phyloP scores from a whole-genome alignment of 345 rosid species.

The Dipteronia sinensis region DNA sequence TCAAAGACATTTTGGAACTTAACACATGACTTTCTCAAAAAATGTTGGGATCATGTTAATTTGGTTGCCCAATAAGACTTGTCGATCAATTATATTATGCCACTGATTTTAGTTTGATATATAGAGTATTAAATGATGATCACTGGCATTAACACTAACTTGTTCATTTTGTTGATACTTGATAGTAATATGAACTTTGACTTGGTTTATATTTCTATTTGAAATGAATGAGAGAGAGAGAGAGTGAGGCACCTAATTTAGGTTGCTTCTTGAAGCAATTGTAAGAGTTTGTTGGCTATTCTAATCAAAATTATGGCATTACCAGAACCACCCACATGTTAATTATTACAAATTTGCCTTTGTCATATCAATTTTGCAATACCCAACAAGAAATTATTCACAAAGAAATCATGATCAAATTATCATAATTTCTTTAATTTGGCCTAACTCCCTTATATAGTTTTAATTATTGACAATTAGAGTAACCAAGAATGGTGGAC shows the following conservation, averaged over 20 bases:
- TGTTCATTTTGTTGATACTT: neutral
- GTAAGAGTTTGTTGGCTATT: constrained; percentile 12
- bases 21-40: neutral
- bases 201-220: neutral
- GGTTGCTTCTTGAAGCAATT: constrained; percentile 26
- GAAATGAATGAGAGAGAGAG: constrained; percentile 1
- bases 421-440: neutral
- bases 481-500: constrained; percentile 15
- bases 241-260: constrained; percentile 22
- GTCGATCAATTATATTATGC: neutral
- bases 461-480: neutral
- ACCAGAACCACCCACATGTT: constrained; percentile 3
- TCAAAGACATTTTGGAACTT: too few relatives aligned
- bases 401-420: neutral
- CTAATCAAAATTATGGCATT: constrained; percentile 20
- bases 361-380: neutral
- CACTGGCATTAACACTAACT: neutral
- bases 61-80: neutral
- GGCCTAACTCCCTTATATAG: constrained; percentile 1
- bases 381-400: neutral
- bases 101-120: neutral
- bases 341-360: neutral
- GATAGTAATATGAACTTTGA: neutral
- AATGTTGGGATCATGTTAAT: neutral
- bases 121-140: neutral